These are phyloP conservation scores for Talaromyces sp. DNA, from an alignment of 2,329 filamentous ascomycete species.

Conservation along the genomic window DNA sequence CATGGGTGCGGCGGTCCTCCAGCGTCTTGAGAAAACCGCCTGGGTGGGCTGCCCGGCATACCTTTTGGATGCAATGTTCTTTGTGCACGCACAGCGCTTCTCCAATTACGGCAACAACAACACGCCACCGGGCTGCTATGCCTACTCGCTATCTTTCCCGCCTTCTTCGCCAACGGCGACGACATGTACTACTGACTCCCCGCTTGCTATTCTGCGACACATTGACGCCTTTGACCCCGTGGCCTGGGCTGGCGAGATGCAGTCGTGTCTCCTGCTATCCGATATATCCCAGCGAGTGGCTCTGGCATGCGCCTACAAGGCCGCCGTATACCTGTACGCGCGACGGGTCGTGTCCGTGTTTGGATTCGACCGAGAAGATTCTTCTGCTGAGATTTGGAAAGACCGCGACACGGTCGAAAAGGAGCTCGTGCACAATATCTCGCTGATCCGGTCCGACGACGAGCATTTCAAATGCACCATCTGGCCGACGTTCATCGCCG, in stretches of 20 bases:
- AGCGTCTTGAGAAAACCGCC: conserved; percentile 36
- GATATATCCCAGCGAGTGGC: conserved; percentile 45
- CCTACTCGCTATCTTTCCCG: conserved; percentile 22
- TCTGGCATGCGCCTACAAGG: conserved; percentile 40
- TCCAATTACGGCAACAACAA: conserved; percentile 20
- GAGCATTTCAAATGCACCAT: conserved; percentile 41
- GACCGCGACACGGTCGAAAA: conserved; percentile 18
- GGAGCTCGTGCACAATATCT: conserved; percentile 32
- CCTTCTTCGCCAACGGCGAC: conserved; percentile 21
- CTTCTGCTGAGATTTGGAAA: conserved; percentile 1
- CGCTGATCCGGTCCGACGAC: conserved; percentile 30
- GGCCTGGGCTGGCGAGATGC: conserved; percentile 35
- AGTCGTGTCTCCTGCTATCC: conserved; percentile 41
- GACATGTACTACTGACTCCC: conserved; percentile 25
- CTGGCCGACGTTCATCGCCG: conserved; percentile 42
- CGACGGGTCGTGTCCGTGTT: conserved; percentile 30
- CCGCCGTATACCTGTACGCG: conserved; percentile 37
- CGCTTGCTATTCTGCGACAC: conserved; percentile 29
- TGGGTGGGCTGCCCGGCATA: conserved; percentile 40
- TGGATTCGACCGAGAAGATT: neutral
- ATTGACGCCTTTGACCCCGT: conserved; percentile 36
- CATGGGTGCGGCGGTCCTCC: conserved; percentile 32
- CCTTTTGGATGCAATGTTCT: conserved; percentile 37
- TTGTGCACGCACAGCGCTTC: conserved; percentile 35
- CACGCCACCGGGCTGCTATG: conserved; percentile 8